phyloP scores from a whole-genome alignment of 2,329 filamentous ascomycete species.

The Aspergillus glaucus region DNA sequence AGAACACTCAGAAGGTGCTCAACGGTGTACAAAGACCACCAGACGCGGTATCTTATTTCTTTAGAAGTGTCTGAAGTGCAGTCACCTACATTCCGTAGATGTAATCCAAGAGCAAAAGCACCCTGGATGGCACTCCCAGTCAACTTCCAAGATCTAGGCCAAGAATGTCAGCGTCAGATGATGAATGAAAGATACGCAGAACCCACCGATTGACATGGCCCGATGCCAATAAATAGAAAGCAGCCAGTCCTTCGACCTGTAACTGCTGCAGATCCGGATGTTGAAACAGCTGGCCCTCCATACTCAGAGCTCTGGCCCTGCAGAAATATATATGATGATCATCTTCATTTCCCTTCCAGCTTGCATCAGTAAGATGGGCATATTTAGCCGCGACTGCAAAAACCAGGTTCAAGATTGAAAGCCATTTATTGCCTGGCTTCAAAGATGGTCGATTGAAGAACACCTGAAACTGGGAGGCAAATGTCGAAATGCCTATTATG shows the following conservation, averaged over 20 bases:
- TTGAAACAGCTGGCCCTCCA: conserved; percentile 35
- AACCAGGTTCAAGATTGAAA: conserved; percentile 41
- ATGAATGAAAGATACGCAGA: not conserved
- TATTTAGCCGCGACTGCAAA: conserved; percentile 40
- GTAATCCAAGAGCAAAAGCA: conserved; percentile 37
- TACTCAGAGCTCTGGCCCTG: conserved; percentile 32
- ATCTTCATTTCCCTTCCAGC: conserved; percentile 31
- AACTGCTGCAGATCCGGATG: conserved; percentile 39
- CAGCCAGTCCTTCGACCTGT: conserved; percentile 37
- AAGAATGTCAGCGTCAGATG: conserved; percentile 2
- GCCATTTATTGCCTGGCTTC: conserved; percentile 35
- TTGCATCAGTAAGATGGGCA: conserved; percentile 30
- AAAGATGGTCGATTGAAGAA: conserved; percentile 29
- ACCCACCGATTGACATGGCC: conserved; percentile 40
- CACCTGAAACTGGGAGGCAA: conserved; percentile 37
- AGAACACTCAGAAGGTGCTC: conserved; percentile 39
- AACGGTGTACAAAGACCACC: conserved; percentile 40
- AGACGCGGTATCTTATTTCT: conserved; percentile 40
- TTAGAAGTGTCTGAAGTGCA: conserved; percentile 35
- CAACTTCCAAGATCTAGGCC: conserved; percentile 37
- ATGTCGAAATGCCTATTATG: conserved; percentile 36
- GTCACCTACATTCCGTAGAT: conserved; percentile 35
- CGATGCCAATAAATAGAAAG: conserved; percentile 36
- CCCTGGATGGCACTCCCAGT: conserved; percentile 36
- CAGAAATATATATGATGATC: conserved; percentile 38